Evolutionary conservation across 805 yeast species (phyloP), one percentile per base, ranked within the genome.

Genomic region (Ogataea trehaloabstinens): DNA sequence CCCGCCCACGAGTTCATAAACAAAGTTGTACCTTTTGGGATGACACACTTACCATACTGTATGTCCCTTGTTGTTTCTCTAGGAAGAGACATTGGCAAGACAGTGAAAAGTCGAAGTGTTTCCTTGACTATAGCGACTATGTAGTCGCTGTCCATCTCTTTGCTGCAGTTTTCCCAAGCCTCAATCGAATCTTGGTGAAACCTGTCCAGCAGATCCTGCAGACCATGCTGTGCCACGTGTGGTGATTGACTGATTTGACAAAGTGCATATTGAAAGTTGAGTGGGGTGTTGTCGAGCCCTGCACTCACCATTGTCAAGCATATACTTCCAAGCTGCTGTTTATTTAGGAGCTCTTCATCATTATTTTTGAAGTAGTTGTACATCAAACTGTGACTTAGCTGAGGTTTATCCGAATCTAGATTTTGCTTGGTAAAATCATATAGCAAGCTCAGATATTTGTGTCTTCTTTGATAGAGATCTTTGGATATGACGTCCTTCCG

Each of bases 231-330:
- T 52, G 78, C 83, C 8, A 77, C 48, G 0, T 37, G 42, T 1
- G 55, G 47, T 0, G 58, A 68, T 13, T 68, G 67, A 5, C 82
- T 70, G 29, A 84, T 60, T 28, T 79, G 83, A 1, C 84, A 84
- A 47, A 82, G 53, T 6, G 81, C 67, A 44, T 82, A 78, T 44
- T 74, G 73, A 35, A 83, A 64, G 33, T 77, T 82, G 22, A 82
- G 65, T 0, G 88, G 81, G 0, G 82, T 74, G 45, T 85, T 84
- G 53, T 84, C 91, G 18, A 84, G 61, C 0, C 93, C 93, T 6
- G 90, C 93, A 48, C 88, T 80, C 0, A 84, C 81, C 82, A 83
- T 77, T 0, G 90, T 80, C 28, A 84, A 63, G 52, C 90, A 83
- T 5, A 81, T 69, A 31, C 85, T 76, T 31, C 67, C 66, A 34